Conservation (phyloP, 768 basidiomycete genomes). For the Lentinula detonsa region DNA sequence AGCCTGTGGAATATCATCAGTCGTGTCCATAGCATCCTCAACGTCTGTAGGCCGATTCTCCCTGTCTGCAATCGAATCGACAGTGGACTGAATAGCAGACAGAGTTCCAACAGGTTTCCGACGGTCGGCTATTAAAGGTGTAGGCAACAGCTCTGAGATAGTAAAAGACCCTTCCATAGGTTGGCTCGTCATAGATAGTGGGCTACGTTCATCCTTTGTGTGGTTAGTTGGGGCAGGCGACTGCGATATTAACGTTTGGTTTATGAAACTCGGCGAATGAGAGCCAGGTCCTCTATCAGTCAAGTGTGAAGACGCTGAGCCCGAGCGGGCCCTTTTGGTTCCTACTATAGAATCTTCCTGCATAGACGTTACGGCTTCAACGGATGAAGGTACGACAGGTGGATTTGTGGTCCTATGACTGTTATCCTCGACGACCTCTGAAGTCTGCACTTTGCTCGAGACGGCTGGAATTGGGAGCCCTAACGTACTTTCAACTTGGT, state of each 20-base stretch:
- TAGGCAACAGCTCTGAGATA: neutral
- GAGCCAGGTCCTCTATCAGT: neutral
- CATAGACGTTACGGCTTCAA: neutral
- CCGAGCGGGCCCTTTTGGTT: neutral
- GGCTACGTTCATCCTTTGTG: neutral
- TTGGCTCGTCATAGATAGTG: neutral
- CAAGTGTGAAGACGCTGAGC: neutral
- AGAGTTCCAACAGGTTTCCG: neutral
- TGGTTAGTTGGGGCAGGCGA: neutral
- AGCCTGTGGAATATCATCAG: neutral
- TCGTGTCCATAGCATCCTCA: neutral
- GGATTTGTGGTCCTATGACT: neutral
- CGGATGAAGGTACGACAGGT: neutral
- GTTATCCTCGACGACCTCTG: neutral
- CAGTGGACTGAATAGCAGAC: neutral
- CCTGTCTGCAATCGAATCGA: neutral
- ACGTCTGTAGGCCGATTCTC: neutral
- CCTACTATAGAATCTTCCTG: neutral
- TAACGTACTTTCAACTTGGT: conserved; percentile 14
- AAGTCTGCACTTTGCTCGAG: neutral
- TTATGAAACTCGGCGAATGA: neutral
- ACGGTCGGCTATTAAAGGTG: neutral
- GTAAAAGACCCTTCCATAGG: neutral
- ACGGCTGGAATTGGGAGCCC: neutral
- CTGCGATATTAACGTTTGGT: neutral